Base-by-base conservation (phyloP, 1,284 basidiomycete species). In the Cryptococcus sp. region DNA sequence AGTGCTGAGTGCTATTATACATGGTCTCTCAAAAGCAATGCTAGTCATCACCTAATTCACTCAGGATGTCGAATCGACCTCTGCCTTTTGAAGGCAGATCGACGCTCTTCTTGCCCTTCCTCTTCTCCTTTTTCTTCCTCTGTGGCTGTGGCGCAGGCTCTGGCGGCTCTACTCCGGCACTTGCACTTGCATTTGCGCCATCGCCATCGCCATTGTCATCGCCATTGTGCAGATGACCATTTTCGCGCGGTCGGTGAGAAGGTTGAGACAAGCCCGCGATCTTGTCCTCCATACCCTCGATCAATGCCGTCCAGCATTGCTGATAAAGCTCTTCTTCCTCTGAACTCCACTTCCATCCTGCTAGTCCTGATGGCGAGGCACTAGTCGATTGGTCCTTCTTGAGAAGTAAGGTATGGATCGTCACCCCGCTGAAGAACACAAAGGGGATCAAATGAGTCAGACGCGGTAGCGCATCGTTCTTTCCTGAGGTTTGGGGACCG, bases 361-460 rank as follows among this genome's bases (percentile, higher is more conserved):
- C 80, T 64, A 89, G 84, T 0, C 83, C 78, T 20, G 90, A 76
- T 20, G 85, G 81, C 27, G 84, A 82, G 40, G 87, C n/a, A n/a
- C n/a, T 78, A 25, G 25, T 10, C 10, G 4, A 8, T 35, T 35
- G 30, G 27, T 81, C 81, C 55, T 88, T 85, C 19, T 53, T 41
- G 4, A 30, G 25, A 3, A 77, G 55, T 0, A 71, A 42, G 0
- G 50, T 59, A 59, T 77, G 75, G 0, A 75, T 48, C 7, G 62
- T 66, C 3, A 64, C 45, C 17, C 75, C 75, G 5, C 63, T 67
- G 58, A 74, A 58, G 58, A 73, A 76, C 3, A 71, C 52, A 54
- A 63, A 74, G 8, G 74, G 72, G 8, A 58, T 65, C 2, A 68
- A 47, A 52, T 77, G 74, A 0, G 71, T 72, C 11, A 61, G 54